Percentiles rank a stretch among this genome's conserved stretches.
Conservation (phyloP, 805 yeast genomes). For the Saturnispora serradocipensis region DNA sequence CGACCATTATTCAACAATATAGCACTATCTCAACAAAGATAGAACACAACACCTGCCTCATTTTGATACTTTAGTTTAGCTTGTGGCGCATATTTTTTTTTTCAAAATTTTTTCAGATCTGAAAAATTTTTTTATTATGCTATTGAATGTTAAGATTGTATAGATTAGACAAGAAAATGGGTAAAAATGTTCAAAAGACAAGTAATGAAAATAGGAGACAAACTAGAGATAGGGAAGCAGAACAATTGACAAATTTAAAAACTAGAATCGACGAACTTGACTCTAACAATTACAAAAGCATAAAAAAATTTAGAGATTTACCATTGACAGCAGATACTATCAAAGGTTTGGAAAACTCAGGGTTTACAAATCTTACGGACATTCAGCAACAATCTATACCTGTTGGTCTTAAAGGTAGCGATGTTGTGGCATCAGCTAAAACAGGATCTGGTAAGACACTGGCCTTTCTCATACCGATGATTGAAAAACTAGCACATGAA, state of each 20-base stretch:
- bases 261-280: constrained; percentile 47
- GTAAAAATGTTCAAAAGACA: constrained; percentile 21
- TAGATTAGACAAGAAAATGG: constrained; percentile 17
- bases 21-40: not conserved
- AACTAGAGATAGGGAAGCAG: constrained; percentile 24
- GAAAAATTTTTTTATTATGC: not conserved
- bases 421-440: constrained; percentile 78
- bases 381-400: constrained; percentile 79
- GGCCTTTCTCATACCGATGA: constrained; percentile 74
- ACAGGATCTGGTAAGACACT: constrained; percentile 90
- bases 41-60: not conserved
- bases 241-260: constrained; percentile 36
- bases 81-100: constrained; percentile 6
- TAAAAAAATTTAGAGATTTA: constrained; percentile 60
- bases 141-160: not conserved
- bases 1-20: not conserved
- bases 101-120: not conserved
- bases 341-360: constrained; percentile 69
- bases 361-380: constrained; percentile 73
- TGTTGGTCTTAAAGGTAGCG: constrained; percentile 63
- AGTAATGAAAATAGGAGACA: constrained; percentile 24
- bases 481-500: constrained; percentile 59
- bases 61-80: not conserved
- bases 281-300: constrained; percentile 25
- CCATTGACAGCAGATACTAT: constrained; percentile 61